phyloP scores from a whole-genome alignment of 495 filamentous ascomycete species.

The Choiromyces venosus region DNA sequence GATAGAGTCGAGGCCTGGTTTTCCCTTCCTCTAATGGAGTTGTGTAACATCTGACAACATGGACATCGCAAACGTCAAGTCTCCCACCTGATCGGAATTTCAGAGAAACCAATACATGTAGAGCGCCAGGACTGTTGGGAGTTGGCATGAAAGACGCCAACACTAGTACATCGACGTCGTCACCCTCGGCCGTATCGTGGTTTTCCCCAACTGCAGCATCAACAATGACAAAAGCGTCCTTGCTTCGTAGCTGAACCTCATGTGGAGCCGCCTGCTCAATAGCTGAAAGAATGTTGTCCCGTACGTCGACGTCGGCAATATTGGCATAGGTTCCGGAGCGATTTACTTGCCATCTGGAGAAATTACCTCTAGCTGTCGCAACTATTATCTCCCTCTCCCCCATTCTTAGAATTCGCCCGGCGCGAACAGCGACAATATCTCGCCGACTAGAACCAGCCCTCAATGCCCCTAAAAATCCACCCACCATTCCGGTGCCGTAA shows the following conservation, averaged over 20 bases:
- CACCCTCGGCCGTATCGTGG: slow-evolving; percentile 22
- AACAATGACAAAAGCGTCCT: slow-evolving; percentile 34
- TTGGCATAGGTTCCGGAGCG: slow-evolving; percentile 61
- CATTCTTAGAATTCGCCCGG: slow-evolving; percentile 60
- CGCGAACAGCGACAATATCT: slow-evolving; percentile 69
- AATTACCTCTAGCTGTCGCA: slow-evolving; percentile 62
- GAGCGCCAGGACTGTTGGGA: slow-evolving; percentile 13
- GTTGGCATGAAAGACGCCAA: slow-evolving; percentile 34
- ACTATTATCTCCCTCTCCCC: slow-evolving; percentile 81
- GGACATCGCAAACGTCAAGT: slow-evolving; percentile 51
- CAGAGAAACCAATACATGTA: slow-evolving; percentile 45
- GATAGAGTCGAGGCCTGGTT: slow-evolving; percentile 61
- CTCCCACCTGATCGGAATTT: slow-evolving; percentile 23
- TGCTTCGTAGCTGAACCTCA: slow-evolving; percentile 22
- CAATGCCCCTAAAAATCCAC: slow-evolving; percentile 67
- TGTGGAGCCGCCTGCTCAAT: slow-evolving; percentile 39
- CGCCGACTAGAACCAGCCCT: slow-evolving; percentile 60
- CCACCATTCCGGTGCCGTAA: slow-evolving; percentile 62
- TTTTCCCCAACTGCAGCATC: slow-evolving; percentile 34
- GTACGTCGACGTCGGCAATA: slow-evolving; percentile 43
- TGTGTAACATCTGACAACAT: slow-evolving; percentile 60
- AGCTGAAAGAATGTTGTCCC: slow-evolving; percentile 43
- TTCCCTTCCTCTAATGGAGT: slow-evolving; percentile 46
- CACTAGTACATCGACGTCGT: slow-evolving; percentile 31
- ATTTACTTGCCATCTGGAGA: slow-evolving; percentile 82